phyloP scores from a whole-genome alignment of 108 stramenopile species.

The Hondaea fermentalgiana region DNA sequence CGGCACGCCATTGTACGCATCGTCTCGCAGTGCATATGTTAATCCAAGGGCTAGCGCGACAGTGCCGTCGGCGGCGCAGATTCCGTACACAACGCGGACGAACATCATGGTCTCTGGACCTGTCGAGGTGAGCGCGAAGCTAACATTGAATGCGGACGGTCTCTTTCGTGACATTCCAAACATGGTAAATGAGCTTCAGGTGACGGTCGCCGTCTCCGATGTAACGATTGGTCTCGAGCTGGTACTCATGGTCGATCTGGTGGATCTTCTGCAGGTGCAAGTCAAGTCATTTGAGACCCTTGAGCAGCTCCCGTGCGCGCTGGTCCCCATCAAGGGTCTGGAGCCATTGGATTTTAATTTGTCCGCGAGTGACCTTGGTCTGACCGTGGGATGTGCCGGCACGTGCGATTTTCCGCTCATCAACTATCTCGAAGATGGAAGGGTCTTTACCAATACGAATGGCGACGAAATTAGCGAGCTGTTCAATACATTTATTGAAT shows the following conservation, averaged over 20 bases:
- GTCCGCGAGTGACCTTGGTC: background rate
- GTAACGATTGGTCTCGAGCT: background rate
- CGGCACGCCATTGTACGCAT: background rate
- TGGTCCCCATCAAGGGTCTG: background rate
- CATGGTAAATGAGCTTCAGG: background rate
- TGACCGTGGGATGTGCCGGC: background rate
- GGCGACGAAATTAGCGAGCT: background rate
- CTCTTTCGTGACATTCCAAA: background rate
- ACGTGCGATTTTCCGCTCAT: conserved; percentile 3
- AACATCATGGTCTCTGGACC: background rate
- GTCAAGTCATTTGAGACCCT: background rate
- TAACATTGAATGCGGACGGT: background rate
- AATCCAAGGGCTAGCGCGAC: background rate
- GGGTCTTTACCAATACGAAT: background rate
- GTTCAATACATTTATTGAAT: background rate
- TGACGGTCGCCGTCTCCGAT: background rate
- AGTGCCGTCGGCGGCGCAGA: background rate
- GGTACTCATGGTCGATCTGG: background rate
- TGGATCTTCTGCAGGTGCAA: background rate
- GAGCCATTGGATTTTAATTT: background rate
- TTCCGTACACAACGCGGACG: background rate
- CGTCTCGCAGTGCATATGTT: background rate
- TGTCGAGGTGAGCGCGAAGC: background rate
- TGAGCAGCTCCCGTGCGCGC: background rate
- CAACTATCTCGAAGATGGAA: background rate